These are phyloP conservation scores for Kitagawia praeruptora DNA, from an alignment of 129 eudicot genomes.

Conservation along the genomic window DNA sequence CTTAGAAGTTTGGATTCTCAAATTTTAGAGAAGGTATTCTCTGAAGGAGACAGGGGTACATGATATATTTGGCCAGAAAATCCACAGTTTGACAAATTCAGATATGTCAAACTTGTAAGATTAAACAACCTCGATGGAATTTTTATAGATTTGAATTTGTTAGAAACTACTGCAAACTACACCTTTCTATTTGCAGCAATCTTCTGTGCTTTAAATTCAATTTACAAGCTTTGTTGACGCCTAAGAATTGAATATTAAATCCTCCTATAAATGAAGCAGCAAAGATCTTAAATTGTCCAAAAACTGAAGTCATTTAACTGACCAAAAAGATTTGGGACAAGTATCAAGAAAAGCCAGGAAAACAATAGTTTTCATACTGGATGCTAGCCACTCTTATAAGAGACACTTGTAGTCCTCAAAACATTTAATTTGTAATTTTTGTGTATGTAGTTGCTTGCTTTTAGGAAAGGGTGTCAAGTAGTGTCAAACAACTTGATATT, in stretches of 20 bases:
- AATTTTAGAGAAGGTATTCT: background rate
- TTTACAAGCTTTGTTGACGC: conserved; percentile 10
- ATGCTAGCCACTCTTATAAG: too few species aligned
- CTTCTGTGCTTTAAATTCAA: conserved; percentile 9
- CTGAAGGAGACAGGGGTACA: too few species aligned
- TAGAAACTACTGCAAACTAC: conserved; percentile 9
- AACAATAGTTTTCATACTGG: too few species aligned
- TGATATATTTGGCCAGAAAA: conserved; percentile 22
- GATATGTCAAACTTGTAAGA: conserved; percentile 26
- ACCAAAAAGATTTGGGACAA: too few species aligned
- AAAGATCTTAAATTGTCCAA: conserved; percentile 4
- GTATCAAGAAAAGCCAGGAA: too few species aligned
- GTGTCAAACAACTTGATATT: too few species aligned
- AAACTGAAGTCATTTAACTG: too few species aligned
- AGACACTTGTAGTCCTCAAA: too few species aligned
- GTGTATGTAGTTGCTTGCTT: too few species aligned
- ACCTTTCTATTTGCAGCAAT: conserved; percentile 24
- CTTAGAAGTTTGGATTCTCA: conserved; percentile 12
- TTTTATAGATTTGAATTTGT: background rate
- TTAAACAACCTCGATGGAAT: conserved; percentile 35
- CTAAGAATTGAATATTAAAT: background rate
- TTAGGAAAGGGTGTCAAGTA: too few species aligned
- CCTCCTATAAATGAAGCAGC: conserved; percentile 14
- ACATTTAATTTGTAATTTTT: too few species aligned
- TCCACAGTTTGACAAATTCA: conserved; percentile 21